Conservation (phyloP, 805 yeast genomes). For the Barnettozyma vustinii region DNA sequence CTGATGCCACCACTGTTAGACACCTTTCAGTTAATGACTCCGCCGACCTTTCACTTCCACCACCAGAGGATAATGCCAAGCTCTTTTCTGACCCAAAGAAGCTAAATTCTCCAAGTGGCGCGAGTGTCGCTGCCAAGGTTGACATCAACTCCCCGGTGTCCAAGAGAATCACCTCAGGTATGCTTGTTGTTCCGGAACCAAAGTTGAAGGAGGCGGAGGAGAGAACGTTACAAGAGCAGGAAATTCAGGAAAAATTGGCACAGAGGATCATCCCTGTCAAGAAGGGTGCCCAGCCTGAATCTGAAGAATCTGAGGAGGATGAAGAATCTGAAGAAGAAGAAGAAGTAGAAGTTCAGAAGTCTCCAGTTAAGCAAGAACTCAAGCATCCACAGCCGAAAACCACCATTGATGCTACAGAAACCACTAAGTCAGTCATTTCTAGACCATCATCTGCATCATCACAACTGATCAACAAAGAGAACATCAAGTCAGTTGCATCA, state of each 20-base stretch:
- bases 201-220: conserved; percentile 35
- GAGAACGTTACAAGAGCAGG: conserved; percentile 34
- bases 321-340: conserved; percentile 1
- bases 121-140: conserved; percentile 15
- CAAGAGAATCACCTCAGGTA: conserved; percentile 38
- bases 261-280: conserved; percentile 21
- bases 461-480: conserved; percentile 3
- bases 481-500: conserved; percentile 10
- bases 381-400: neutral
- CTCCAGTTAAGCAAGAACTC: neutral
- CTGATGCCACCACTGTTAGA: conserved; percentile 19
- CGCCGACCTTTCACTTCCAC: conserved; percentile 27
- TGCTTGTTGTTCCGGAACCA: conserved; percentile 40
- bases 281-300: conserved; percentile 5
- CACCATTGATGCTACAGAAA: neutral
- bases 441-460: conserved; percentile 3
- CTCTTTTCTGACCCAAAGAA: conserved; percentile 23
- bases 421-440: neutral
- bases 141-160: conserved; percentile 18
- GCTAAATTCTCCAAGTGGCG: conserved; percentile 11
- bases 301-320: neutral
- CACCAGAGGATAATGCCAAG: conserved; percentile 21
- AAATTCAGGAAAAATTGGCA: conserved; percentile 22
- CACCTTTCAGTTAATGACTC: conserved; percentile 28
- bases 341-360: neutral